Base-by-base conservation (phyloP, 108 stramenopile species). In the Nannochloropsis salina region DNA sequence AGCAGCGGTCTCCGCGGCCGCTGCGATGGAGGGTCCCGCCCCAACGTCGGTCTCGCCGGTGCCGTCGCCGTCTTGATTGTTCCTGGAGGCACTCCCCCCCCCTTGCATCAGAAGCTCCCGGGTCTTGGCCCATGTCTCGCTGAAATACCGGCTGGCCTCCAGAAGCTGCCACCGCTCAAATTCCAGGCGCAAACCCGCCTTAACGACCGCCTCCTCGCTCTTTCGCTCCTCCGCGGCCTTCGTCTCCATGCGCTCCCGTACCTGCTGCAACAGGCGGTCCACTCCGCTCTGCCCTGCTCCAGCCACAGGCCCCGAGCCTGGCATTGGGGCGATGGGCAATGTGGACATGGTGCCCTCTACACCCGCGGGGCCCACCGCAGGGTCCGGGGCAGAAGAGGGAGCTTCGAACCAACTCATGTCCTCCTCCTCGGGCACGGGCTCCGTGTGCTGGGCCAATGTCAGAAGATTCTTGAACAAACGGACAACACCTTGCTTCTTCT, bases 271-370 rank as follows among this genome's bases (percentile, higher is more conserved):
- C 20, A 74, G 61, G n/a, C 61, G 61, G 6, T 74, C 61, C 20
- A 74, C 61, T 15, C 61, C 61, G n/a, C 61, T 74, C n/a, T 74
- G 61, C 61, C 61, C 61, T n/a, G 61, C 61, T 74, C 61, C 61
- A 74, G 61, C 15, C 61, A 74, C 61, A 74, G 61, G 61, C 4
- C 15, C 61, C 61, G 61, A 74, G 20, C 20, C 20, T n/a, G 61
- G n/a, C n/a, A 8, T 1, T 15, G 61, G 8, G 4, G 61, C 61
- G 6, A 74, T 8, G n/a, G 61, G n/a, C 3, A 2, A 51, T 15
- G 47, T n/a, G 4, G 61, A 74, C 20, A n/a, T 2, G 61, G 61
- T 4, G 61, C 20, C 3, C 15, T 15, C 3, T 4, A 8, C 4
- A 6, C 20, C 20, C 20, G 8, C 61, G 3, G 61, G 8, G n/a